A percentile compares a stretch with the other conserved stretches of the same genome.
phyloP scores from a whole-genome alignment of 495 filamentous ascomycete genomes.

The Tuber umbilicatum region DNA sequence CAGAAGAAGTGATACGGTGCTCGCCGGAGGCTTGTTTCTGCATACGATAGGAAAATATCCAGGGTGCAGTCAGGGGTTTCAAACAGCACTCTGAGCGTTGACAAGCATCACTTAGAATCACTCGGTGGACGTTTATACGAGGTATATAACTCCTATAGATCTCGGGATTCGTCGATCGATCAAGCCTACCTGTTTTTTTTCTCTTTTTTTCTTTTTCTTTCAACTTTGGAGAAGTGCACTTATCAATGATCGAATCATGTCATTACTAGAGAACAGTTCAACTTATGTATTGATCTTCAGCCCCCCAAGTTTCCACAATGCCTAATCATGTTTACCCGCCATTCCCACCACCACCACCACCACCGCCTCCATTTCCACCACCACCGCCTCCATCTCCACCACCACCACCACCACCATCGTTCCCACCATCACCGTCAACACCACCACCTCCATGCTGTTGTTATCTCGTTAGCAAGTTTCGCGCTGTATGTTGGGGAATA shows the following conservation, averaged over 20 bases:
- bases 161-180: background rate
- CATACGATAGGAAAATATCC: background rate
- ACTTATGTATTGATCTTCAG: background rate
- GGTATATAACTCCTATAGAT: background rate
- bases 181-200: background rate
- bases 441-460: background rate
- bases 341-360: background rate
- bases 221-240: background rate
- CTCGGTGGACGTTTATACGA: background rate
- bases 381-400: background rate
- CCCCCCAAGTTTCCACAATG: background rate
- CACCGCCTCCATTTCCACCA: background rate
- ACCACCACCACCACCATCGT: background rate
- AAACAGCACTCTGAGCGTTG: background rate
- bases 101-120: background rate
- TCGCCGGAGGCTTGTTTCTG: background rate
- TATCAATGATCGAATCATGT: background rate
- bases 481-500: background rate
- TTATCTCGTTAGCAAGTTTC: background rate
- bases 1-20: background rate
- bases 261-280: background rate
- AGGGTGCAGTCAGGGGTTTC: background rate
- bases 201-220: background rate
- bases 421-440: background rate
- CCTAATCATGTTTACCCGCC: background rate